Conservation (phyloP, 148 eudicot species). For the Diospyros kaki region DNA sequence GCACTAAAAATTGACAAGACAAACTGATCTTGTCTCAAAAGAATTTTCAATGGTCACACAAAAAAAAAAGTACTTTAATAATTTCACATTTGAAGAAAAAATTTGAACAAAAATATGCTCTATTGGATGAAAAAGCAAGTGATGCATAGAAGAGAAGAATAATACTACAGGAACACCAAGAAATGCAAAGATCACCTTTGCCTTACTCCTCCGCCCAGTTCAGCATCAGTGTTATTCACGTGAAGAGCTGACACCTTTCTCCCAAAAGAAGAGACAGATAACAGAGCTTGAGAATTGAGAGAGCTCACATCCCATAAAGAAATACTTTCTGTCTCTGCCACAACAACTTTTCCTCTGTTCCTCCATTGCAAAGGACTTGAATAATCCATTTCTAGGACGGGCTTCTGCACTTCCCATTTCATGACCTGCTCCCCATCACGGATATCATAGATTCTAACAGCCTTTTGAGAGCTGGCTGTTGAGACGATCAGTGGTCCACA, state of each 20-base stretch:
- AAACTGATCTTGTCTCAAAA: no score
- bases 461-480: conserved; percentile 59
- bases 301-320: conserved; percentile 90
- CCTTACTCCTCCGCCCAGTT: conserved; percentile 87
- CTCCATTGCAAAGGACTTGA: conserved; percentile 96
- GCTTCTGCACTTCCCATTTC: conserved; percentile 78
- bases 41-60: neutral
- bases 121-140: neutral
- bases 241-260: conserved; percentile 72
- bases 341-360: conserved; percentile 72
- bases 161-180: neutral
- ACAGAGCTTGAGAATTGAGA: conserved; percentile 49
- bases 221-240: conserved; percentile 81
- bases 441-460: conserved; percentile 67
- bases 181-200: conserved; percentile 52
- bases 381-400: conserved; percentile 67
- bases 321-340: conserved; percentile 66
- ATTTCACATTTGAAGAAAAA: neutral
- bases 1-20: no score
- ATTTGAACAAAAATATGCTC: neutral
- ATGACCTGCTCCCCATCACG: conserved; percentile 79
- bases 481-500: conserved; percentile 77
- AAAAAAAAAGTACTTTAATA: neutral
- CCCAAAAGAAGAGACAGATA: conserved; percentile 53
- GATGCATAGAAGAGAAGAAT: neutral